phyloP scores from a whole-genome alignment of 768 basidiomycete species.

The Asterophora parasitica region DNA sequence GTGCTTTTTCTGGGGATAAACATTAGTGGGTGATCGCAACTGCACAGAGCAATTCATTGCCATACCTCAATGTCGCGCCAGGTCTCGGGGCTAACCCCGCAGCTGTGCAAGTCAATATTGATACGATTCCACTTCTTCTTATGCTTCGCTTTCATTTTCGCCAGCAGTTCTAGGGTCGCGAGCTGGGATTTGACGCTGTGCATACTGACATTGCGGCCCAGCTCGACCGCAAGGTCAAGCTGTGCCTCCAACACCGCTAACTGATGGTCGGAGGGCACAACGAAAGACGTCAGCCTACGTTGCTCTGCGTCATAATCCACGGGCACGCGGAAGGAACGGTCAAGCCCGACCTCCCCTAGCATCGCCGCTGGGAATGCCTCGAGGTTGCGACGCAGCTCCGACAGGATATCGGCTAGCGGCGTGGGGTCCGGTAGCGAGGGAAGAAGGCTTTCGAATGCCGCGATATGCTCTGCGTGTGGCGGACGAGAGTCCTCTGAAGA shows the following conservation, averaged over 20 bases:
- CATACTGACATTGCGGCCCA: slow-evolving; percentile 73
- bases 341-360: slow-evolving; percentile 92
- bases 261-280: slow-evolving; percentile 79
- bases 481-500: slow-evolving; percentile 9
- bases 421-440: slow-evolving; percentile 68
- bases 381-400: slow-evolving; percentile 57
- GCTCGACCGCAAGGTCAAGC: slow-evolving; percentile 76
- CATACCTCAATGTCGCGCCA: slow-evolving; percentile 74
- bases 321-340: slow-evolving; percentile 74
- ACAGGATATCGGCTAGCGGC: slow-evolving; percentile 52
- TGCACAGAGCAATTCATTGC: slow-evolving; percentile 1
- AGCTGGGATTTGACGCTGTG: slow-evolving; percentile 82
- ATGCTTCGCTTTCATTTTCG: slow-evolving; percentile 52
- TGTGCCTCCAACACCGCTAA: slow-evolving; percentile 76
- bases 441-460: slow-evolving; percentile 54
- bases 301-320: slow-evolving; percentile 44
- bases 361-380: slow-evolving; percentile 62
- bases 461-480: slow-evolving; percentile 24
- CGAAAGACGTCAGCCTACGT: slow-evolving; percentile 69
- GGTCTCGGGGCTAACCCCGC: slow-evolving; percentile 74
- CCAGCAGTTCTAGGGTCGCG: slow-evolving; percentile 63
- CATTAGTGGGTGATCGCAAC: slow-evolving; percentile 1
- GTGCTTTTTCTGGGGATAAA: slow-evolving; percentile 49
- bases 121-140: slow-evolving; percentile 56
- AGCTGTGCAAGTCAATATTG: slow-evolving; percentile 88